Evolutionary conservation across 331 rosid genomes (phyloP).

Genomic region (Malus hybrid): DNA sequence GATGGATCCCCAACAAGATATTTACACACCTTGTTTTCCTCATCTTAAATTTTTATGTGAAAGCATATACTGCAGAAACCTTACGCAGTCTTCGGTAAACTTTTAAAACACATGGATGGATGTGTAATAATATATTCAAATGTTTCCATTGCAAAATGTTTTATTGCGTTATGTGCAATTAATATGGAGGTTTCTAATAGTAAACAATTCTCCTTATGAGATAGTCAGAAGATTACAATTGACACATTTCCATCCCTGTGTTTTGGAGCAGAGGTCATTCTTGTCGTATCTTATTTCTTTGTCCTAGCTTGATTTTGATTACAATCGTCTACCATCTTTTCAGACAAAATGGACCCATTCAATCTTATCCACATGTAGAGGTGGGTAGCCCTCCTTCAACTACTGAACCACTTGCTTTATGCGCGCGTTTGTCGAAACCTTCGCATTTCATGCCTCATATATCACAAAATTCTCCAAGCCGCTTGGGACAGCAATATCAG

Average conservation of each 20-base stretch:
- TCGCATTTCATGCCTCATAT: conserved; percentile 65
- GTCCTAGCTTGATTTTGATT: not conserved
- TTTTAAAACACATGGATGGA: not conserved
- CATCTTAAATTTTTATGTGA: not conserved
- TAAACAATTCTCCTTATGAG: not conserved
- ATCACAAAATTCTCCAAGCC: conserved; percentile 80
- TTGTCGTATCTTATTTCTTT: not conserved
- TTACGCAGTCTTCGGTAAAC: not conserved
- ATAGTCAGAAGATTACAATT: not conserved
- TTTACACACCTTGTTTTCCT: not conserved
- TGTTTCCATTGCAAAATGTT: not conserved
- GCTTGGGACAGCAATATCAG: conserved; percentile 84
- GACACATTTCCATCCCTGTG: not conserved
- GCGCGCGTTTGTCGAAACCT: conserved; percentile 53
- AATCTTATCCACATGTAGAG: conserved; percentile 54
- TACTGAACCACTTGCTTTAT: conserved; percentile 48
- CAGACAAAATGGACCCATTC: conserved; percentile 70
- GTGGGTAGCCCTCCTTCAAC: conserved; percentile 60
- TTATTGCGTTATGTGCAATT: not conserved
- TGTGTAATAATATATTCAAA: not conserved
- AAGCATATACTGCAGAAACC: not conserved
- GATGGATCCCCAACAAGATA: not conserved
- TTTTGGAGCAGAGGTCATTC: not conserved
- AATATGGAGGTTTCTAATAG: not conserved
- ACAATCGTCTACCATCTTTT: conserved; percentile 11